Evolutionary conservation across 2,329 filamentous ascomycete species (phyloP).

Genomic region (Juglanconis oblonga): DNA sequence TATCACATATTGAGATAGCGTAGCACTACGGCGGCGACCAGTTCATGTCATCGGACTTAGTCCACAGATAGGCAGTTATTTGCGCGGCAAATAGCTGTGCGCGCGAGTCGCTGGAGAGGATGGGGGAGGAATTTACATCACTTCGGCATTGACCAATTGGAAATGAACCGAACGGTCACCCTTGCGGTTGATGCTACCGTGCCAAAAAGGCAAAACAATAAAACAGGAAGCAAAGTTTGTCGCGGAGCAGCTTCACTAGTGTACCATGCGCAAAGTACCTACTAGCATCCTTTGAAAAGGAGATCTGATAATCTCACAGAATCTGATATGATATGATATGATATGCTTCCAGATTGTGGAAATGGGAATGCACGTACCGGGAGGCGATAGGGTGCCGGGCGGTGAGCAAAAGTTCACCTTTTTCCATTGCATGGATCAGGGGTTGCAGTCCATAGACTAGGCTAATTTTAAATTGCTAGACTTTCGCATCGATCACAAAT

Average conservation of each 20-base stretch:
- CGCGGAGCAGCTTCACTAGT: too few species aligned
- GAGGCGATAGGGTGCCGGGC: neutral
- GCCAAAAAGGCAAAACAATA: neutral
- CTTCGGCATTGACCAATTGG: too few species aligned
- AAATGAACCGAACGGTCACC: neutral
- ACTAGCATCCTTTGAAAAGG: neutral
- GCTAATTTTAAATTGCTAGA: neutral
- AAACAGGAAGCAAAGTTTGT: neutral
- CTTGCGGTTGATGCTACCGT: neutral
- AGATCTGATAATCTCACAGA: slow-evolving; percentile 5
- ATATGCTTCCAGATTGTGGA: neutral
- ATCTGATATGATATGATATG: neutral
- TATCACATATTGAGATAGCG: neutral
- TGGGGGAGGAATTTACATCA: too few species aligned
- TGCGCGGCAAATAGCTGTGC: too few species aligned
- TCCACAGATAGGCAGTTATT: too few species aligned
- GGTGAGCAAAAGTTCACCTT: neutral
- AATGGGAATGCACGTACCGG: neutral
- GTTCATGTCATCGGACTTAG: too few species aligned
- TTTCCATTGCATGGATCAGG: neutral
- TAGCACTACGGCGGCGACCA: neutral
- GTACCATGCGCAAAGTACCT: too few species aligned
- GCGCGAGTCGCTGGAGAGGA: too few species aligned
- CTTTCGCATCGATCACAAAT: neutral
- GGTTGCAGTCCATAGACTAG: neutral